These are phyloP conservation scores for Podaxis sp. DNA, from an alignment of 768 basidiomycete species.

Conservation along the genomic window DNA sequence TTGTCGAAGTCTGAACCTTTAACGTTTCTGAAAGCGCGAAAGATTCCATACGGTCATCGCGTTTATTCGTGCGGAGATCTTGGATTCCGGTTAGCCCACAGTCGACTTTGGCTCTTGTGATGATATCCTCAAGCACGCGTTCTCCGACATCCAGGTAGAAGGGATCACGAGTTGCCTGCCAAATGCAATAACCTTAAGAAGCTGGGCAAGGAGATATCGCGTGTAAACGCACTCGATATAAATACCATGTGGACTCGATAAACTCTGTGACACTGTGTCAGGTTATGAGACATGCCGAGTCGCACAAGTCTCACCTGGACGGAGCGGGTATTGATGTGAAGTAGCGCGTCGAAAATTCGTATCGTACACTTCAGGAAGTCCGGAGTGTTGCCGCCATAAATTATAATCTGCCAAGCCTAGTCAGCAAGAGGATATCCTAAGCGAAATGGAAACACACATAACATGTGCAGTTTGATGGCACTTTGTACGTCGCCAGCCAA, in stretches of 20 bases:
- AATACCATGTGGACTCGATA: conserved; percentile 94
- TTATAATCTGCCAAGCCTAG: conserved; percentile 67
- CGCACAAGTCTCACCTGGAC: conserved; percentile 49
- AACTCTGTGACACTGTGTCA: conserved; percentile 54
- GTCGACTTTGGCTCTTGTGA: conserved; percentile 66
- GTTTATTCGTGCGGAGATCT: conserved; percentile 72
- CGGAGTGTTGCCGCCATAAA: conserved; percentile 83
- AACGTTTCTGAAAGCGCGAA: conserved; percentile 93
- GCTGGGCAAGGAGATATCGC: not conserved
- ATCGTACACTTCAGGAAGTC: conserved; percentile 91
- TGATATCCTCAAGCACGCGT: conserved; percentile 73
- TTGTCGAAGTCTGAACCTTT: conserved; percentile 47
- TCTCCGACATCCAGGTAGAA: conserved; percentile 93
- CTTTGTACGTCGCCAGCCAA: conserved; percentile 81
- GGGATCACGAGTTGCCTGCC: conserved; percentile 86
- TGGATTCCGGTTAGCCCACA: conserved; percentile 85
- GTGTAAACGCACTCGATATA: conserved; percentile 69
- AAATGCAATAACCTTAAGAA: not conserved
- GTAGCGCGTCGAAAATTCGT: conserved; percentile 69
- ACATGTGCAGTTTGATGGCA: conserved; percentile 88
- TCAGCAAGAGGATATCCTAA: not conserved
- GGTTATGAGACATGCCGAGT: not conserved
- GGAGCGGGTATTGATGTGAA: conserved; percentile 73
- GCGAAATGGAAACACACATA: conserved; percentile 48
- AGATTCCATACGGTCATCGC: conserved; percentile 95